Conservation (phyloP, 2,329 filamentous ascomycete species). For the Trichoderma aggressivum region DNA sequence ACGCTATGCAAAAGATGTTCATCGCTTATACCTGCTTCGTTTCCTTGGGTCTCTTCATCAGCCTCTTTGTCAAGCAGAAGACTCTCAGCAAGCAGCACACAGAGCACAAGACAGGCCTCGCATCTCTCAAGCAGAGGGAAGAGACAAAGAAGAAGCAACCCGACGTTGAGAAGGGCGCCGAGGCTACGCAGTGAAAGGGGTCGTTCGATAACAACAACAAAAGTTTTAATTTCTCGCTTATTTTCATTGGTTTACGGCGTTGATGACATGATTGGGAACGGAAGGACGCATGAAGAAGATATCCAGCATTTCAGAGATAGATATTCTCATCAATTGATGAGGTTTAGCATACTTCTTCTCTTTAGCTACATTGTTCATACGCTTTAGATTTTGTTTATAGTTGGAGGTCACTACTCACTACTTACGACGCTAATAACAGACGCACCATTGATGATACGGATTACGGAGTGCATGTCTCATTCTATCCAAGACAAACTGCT, state of each 20-base stretch:
- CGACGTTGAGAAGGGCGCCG: constrained; percentile 19
- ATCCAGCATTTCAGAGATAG: not conserved
- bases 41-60: constrained; percentile 45
- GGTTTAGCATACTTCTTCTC: not conserved
- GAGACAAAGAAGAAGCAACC: constrained; percentile 26
- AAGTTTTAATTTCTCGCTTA: not conserved
- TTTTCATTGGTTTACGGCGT: not conserved
- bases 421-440: not conserved
- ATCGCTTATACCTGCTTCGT: constrained; percentile 53
- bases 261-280: not conserved
- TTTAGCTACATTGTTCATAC: not conserved
- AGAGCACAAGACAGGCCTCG: constrained; percentile 57
- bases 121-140: constrained; percentile 34
- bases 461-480: not conserved
- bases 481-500: not conserved
- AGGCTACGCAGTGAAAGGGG: not conserved
- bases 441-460: not conserved
- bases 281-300: not conserved
- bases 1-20: constrained; percentile 53
- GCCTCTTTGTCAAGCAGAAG: constrained; percentile 47
- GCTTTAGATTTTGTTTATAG: not conserved
- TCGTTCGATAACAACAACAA: not conserved
- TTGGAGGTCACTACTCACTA: not conserved
- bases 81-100: constrained; percentile 53
- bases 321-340: not conserved